A percentile compares a stretch with the other conserved stretches of the same genome.
phyloP scores from a whole-genome alignment of 2,329 filamentous ascomycete genomes.

The Magnaporthiopsis rhizophila region DNA sequence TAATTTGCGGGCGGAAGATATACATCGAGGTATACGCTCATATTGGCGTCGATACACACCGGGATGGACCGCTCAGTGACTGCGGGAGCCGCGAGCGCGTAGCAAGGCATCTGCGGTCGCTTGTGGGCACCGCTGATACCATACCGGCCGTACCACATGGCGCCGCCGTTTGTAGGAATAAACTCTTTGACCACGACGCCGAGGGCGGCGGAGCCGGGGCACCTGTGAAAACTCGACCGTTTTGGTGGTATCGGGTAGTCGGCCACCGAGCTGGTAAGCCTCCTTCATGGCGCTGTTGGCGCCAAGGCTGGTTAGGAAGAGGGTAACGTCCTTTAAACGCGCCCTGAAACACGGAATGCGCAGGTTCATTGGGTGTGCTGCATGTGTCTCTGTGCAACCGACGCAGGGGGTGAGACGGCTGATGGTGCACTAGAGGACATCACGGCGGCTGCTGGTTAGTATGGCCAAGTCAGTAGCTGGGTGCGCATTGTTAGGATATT shows the following conservation, averaged over 20 bases:
- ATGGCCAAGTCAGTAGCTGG: neutral
- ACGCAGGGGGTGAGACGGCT: neutral
- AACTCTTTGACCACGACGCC: neutral
- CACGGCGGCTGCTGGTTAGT: neutral
- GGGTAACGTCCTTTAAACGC: neutral
- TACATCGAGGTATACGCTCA: neutral
- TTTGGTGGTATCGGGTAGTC: neutral
- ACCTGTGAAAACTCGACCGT: neutral
- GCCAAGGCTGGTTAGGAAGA: neutral
- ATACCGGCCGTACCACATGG: neutral
- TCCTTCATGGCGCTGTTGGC: neutral
- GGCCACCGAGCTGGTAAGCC: neutral
- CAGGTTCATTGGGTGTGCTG: neutral
- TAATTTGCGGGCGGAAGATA: neutral
- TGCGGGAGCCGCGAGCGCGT: neutral
- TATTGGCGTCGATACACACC: neutral
- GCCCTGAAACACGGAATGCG: neutral
- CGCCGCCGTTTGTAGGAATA: neutral
- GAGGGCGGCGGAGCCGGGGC: neutral
- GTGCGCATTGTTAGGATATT: no score
- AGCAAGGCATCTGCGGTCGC: neutral
- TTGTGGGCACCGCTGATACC: neutral
- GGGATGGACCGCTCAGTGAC: neutral
- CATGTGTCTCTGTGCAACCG: neutral
- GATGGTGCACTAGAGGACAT: neutral